phyloP scores from a whole-genome alignment of 225 moss, liverwort and hornwort genomes.

The Sphagnum tenellum region DNA sequence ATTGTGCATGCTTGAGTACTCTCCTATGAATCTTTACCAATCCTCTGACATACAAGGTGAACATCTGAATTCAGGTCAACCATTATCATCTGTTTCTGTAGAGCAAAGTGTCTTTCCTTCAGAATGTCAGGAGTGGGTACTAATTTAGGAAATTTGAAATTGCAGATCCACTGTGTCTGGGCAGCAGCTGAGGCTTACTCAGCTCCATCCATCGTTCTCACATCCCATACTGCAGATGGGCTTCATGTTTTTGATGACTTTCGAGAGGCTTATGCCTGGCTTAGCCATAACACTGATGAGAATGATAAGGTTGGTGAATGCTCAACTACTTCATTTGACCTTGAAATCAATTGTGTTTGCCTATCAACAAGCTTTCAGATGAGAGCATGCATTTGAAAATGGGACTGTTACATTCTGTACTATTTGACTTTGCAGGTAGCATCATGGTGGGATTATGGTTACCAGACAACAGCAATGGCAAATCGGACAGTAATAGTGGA shows the following conservation, averaged over 20 bases:
- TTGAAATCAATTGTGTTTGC: too few relatives aligned
- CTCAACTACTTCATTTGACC: too few relatives aligned
- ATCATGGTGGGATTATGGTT: slow-evolving; percentile 99
- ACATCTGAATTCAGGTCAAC: too few relatives aligned
- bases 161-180: slow-evolving; percentile 98
- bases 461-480: slow-evolving; percentile 99
- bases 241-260: slow-evolving; percentile 97
- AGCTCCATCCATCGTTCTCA: slow-evolving; percentile 93
- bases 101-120: background rate
- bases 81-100: too few relatives aligned
- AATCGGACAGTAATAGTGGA: slow-evolving; percentile 98
- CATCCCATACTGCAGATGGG: slow-evolving; percentile 81
- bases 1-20: too few relatives aligned
- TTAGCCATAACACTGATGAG: slow-evolving; percentile 82
- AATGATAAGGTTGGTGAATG: slow-evolving; percentile 58
- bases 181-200: slow-evolving; percentile 99
- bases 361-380: too few relatives aligned
- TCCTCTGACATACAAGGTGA: too few relatives aligned
- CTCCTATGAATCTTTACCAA: too few relatives aligned
- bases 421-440: slow-evolving; percentile 48
- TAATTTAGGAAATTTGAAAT: background rate
- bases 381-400: too few relatives aligned
- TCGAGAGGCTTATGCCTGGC: slow-evolving; percentile 95
- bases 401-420: background rate
- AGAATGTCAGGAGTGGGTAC: background rate